phyloP scores from a whole-genome alignment of 1,284 basidiomycete genomes.

The Meira nashicola region DNA sequence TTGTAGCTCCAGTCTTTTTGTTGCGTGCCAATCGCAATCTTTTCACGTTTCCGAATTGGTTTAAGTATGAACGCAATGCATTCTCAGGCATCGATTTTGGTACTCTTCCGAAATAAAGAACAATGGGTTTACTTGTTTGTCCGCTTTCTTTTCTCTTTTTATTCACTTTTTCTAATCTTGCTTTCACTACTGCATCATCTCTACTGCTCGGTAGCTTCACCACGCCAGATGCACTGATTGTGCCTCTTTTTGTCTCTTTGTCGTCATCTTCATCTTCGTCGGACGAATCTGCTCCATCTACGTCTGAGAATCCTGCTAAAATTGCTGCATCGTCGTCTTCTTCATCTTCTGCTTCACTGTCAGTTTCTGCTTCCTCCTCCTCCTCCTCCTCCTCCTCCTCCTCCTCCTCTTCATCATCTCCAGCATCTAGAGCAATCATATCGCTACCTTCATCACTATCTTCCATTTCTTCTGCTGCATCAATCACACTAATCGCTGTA shows the following conservation, averaged over 20 bases:
- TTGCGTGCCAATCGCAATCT: slow-evolving; percentile 86
- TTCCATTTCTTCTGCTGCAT: too few relatives aligned
- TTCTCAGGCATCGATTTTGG: slow-evolving; percentile 97
- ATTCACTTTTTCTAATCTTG: slow-evolving; percentile 37
- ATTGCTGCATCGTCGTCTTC: slow-evolving; percentile 10
- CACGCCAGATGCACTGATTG: slow-evolving; percentile 3
- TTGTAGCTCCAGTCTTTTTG: slow-evolving; percentile 90
- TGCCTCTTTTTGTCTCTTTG: slow-evolving; percentile 33
- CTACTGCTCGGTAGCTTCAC: slow-evolving; percentile 42
- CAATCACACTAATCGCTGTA: too few relatives aligned
- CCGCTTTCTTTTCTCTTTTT: slow-evolving; percentile 19
- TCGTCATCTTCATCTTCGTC: slow-evolving; percentile 37
- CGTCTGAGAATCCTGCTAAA: not conserved
- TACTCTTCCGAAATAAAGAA: slow-evolving; percentile 81
- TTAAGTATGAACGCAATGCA: slow-evolving; percentile 85
- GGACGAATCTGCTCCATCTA: slow-evolving; percentile 13
- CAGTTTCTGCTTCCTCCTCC: too few relatives aligned
- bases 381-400: too few relatives aligned
- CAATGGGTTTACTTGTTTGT: slow-evolving; percentile 64
- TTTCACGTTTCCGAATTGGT: slow-evolving; percentile 87
- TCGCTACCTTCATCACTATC: too few relatives aligned
- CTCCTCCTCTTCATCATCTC: too few relatives aligned
- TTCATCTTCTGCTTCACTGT: slow-evolving; percentile 1
- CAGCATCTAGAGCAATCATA: too few relatives aligned
- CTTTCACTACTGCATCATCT: slow-evolving; percentile 39